Percentiles rank a stretch among this genome's conserved stretches.
These are phyloP conservation scores for Penicillium sclerotiorum DNA, from an alignment of 2,329 filamentous ascomycete species.

Conservation along the genomic window DNA sequence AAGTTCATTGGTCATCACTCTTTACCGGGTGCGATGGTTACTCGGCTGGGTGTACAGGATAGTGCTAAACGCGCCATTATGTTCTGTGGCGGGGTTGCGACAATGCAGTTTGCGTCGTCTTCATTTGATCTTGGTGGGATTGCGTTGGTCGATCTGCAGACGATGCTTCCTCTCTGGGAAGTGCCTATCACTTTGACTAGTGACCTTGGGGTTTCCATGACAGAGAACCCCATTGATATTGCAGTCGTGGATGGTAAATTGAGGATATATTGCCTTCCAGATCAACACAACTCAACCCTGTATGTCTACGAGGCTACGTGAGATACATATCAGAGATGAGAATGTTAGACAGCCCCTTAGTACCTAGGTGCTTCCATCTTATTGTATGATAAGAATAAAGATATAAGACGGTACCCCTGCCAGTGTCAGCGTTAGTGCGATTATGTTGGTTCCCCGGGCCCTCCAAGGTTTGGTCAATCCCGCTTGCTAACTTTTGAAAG, in stretches of 20 bases:
- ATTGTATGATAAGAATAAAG: too few relatives aligned
- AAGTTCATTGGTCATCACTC: constrained; percentile 51
- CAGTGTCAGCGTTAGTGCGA: too few relatives aligned
- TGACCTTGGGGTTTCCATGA: constrained; percentile 44
- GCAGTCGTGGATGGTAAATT: constrained; percentile 48
- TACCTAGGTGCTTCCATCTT: too few relatives aligned
- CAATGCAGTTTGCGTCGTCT: constrained; percentile 27
- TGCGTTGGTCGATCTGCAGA: constrained; percentile 50
- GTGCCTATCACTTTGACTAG: constrained; percentile 50
- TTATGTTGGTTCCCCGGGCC: too few relatives aligned
- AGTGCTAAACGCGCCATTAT: constrained; percentile 40
- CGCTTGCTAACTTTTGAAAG: too few relatives aligned
- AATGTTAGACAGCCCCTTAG: neutral
- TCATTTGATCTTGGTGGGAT: constrained; percentile 47
- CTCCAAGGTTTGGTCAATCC: too few relatives aligned
- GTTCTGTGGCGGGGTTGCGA: constrained; percentile 53
- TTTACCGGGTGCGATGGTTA: constrained; percentile 30
- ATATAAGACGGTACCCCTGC: too few relatives aligned
- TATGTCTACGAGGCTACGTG: constrained; percentile 51
- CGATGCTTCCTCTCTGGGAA: constrained; percentile 51
- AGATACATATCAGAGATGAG: too few relatives aligned
- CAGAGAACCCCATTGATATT: constrained; percentile 55
- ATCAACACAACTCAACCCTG: constrained; percentile 51
- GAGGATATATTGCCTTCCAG: constrained; percentile 52
- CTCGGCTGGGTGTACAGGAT: neutral